phyloP scores from a whole-genome alignment of 23 red algal species.

The Pyropia haitanensis region DNA sequence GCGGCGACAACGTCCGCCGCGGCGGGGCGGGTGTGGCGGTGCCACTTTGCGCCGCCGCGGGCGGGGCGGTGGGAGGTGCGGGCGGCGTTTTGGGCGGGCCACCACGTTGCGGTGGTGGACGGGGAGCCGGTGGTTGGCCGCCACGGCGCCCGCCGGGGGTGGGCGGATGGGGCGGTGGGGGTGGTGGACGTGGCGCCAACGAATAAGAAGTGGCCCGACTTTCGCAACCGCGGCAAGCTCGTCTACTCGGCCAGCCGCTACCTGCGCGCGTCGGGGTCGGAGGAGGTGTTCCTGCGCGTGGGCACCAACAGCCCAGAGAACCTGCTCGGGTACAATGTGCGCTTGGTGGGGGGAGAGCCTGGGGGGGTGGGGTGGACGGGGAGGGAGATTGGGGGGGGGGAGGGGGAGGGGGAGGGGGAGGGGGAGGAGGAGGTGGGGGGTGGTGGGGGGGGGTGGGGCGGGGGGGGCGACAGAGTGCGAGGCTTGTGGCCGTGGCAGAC shows the following conservation, averaged over 20 bases:
- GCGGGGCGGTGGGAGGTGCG: conserved; percentile 20
- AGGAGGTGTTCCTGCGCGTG: conserved; percentile 21
- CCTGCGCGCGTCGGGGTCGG: conserved; percentile 12
- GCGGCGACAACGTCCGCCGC: conserved; percentile 12
- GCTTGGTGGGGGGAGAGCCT: no score
- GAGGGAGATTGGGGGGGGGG: no score
- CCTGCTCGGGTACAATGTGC: conserved; percentile 17
- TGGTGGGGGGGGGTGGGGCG: no score
- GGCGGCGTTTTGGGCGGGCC: conserved; percentile 27
- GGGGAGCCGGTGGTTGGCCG: neutral
- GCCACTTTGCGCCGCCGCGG: conserved; percentile 19
- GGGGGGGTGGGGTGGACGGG: no score
- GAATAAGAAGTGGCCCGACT: conserved; percentile 5
- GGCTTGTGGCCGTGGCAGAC: no score
- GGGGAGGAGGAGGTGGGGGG: no score
- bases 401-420: no score
- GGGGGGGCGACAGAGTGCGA: no score
- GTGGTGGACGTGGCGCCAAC: conserved; percentile 7
- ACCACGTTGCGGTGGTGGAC: conserved; percentile 10
- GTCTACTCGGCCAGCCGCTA: conserved; percentile 45
- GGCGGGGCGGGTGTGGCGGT: conserved; percentile 19
- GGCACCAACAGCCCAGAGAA: conserved; percentile 55
- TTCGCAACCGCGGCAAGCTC: conserved; percentile 23
- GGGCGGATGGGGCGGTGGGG: conserved; percentile 19
- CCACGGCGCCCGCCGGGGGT: neutral